Evolutionary conservation across 352 stramenopile species (phyloP).

Genomic region (Phytophthora megakarya): DNA sequence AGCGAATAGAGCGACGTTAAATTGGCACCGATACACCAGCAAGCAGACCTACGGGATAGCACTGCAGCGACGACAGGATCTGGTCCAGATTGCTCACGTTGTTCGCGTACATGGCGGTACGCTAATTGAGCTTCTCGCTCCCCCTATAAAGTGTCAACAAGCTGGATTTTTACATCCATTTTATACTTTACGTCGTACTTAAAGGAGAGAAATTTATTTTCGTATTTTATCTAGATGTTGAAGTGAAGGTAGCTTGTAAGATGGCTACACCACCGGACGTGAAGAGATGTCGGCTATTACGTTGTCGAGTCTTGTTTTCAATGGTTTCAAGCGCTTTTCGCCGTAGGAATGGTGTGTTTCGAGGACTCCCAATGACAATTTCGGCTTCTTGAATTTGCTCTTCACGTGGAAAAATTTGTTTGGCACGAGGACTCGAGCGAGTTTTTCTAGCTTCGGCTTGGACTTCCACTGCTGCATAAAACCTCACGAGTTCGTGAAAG

Average conservation of each 20-base stretch:
- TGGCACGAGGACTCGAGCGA: conserved; percentile 2
- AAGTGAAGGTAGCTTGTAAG: conserved; percentile 35
- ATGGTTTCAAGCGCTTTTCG: conserved; percentile 66
- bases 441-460: conserved; percentile 1
- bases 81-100: conserved; percentile 89
- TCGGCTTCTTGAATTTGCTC: conserved; percentile 35
- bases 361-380: conserved; percentile 59
- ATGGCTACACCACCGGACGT: conserved; percentile 47
- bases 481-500: conserved; percentile 57
- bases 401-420: background rate
- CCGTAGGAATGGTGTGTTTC: conserved; percentile 72
- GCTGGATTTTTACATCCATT: too few relatives aligned
- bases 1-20: background rate
- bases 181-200: too few relatives aligned
- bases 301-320: conserved; percentile 37
- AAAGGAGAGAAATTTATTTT: too few relatives aligned
- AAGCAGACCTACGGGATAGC: conserved; percentile 61
- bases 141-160: too few relatives aligned
- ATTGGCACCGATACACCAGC: background rate
- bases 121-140: background rate
- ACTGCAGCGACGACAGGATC: conserved; percentile 87
- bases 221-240: conserved; percentile 16
- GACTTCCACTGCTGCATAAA: conserved; percentile 47
- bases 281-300: conserved; percentile 45
- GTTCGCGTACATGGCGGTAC: conserved; percentile 71